These are phyloP conservation scores for Phytopythium litorale DNA, from an alignment of 352 stramenopile species.

Conservation along the genomic window DNA sequence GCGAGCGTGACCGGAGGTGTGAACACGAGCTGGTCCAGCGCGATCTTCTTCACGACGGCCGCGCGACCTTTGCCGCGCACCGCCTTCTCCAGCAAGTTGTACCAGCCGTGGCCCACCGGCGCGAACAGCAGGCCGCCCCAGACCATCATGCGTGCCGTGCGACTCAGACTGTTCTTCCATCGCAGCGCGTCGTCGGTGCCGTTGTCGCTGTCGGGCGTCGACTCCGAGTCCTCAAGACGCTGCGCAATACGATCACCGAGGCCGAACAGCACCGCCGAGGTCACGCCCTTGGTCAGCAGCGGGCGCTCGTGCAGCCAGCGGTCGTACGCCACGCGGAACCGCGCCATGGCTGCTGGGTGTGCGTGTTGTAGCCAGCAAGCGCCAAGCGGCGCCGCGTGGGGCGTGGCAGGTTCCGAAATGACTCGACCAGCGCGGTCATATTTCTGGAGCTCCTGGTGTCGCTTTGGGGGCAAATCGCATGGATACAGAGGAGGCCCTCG, in stretches of 20 bases:
- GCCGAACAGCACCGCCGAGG: constrained; percentile 62
- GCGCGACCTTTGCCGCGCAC: constrained; percentile 20
- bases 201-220: background rate
- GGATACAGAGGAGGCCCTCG: background rate
- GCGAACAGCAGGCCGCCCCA: constrained; percentile 88
- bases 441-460: background rate
- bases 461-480: background rate
- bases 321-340: constrained; percentile 49
- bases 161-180: constrained; percentile 14
- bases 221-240: constrained; percentile 25
- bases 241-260: constrained; percentile 63
- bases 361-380: background rate
- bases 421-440: background rate
- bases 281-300: constrained; percentile 69
- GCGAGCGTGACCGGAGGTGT: constrained; percentile 23
- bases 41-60: constrained; percentile 33
- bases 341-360: constrained; percentile 21
- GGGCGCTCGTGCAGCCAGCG: constrained; percentile 41
- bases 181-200: constrained; percentile 5
- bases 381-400: background rate
- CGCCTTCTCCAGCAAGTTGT: constrained; percentile 74
- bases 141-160: constrained; percentile 66
- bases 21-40: constrained; percentile 32
- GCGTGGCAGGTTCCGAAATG: background rate
- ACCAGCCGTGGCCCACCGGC: constrained; percentile 88